Evolutionary conservation across 768 basidiomycete species (phyloP).

Genomic region (Mycena metata): DNA sequence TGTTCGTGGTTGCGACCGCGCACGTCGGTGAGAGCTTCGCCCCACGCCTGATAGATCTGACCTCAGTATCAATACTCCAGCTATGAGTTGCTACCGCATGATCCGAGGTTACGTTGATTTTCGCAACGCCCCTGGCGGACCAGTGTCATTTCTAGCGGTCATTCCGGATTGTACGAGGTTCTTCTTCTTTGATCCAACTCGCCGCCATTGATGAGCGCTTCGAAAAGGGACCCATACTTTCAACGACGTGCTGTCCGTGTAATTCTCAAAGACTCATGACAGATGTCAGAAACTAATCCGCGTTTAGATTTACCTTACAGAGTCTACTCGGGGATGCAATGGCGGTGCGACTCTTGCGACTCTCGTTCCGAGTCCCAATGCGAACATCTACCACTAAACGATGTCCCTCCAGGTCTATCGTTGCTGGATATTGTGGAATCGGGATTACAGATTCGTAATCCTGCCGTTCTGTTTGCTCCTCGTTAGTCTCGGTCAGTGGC

Average conservation of each 20-base stretch:
- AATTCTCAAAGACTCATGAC: neutral
- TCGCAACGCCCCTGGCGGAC: constrained; percentile 27
- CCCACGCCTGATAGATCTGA: no score
- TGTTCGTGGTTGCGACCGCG: constrained; percentile 38
- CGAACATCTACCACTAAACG: no score
- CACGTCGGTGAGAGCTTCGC: constrained; percentile 28
- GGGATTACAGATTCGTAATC: constrained; percentile 27
- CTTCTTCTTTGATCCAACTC: no score
- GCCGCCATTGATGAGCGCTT: neutral
- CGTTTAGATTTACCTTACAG: constrained; percentile 32
- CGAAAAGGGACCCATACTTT: constrained; percentile 37
- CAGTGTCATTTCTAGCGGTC: constrained; percentile 34
- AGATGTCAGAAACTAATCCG: no score
- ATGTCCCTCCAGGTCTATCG: neutral
- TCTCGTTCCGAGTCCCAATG: no score
- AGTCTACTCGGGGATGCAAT: constrained; percentile 39
- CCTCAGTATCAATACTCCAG: neutral
- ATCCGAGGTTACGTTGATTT: constrained; percentile 34
- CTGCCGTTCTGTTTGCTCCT: constrained; percentile 36
- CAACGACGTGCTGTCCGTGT: constrained; percentile 29
- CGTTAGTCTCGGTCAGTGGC: constrained; percentile 29
- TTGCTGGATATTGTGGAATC: constrained; percentile 41
- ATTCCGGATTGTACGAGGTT: constrained; percentile 25
- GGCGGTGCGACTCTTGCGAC: constrained; percentile 32
- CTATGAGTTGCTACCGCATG: constrained; percentile 36